These are phyloP conservation scores for Candida alai DNA, from an alignment of 805 yeast species.

Conservation along the genomic window DNA sequence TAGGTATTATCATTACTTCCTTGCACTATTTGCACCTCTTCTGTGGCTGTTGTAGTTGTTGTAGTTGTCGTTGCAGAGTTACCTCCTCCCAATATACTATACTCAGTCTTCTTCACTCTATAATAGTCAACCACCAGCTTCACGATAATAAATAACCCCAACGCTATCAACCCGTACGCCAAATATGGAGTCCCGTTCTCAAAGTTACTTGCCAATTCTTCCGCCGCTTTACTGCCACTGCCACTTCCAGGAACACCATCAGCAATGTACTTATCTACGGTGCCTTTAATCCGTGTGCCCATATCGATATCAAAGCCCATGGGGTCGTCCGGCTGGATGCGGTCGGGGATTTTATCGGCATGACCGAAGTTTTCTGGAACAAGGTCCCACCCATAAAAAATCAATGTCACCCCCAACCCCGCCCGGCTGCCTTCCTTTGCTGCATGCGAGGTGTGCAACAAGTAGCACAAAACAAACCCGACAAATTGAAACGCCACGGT, in stretches of 20 bases:
- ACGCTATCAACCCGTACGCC: slow-evolving; percentile 58
- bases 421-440: slow-evolving; percentile 93
- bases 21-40: neutral
- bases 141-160: slow-evolving; percentile 63
- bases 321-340: slow-evolving; percentile 32
- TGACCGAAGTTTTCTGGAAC: slow-evolving; percentile 39
- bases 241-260: slow-evolving; percentile 1
- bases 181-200: slow-evolving; percentile 38
- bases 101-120: slow-evolving; percentile 75
- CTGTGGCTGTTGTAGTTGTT: slow-evolving; percentile 4
- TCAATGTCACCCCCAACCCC: slow-evolving; percentile 82
- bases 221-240: too few species aligned
- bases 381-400: slow-evolving; percentile 53
- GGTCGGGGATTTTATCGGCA: slow-evolving; percentile 29
- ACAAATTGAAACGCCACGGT: slow-evolving; percentile 90
- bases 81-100: slow-evolving; percentile 49
- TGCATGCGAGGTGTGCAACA: slow-evolving; percentile 94
- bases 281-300: slow-evolving; percentile 24
- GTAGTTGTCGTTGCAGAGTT: slow-evolving; percentile 11
- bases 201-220: neutral
- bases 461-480: slow-evolving; percentile 86
- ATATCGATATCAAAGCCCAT: slow-evolving; percentile 29
- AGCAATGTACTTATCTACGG: slow-evolving; percentile 26
- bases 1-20: too few species aligned
- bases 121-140: slow-evolving; percentile 71